Base-by-base conservation (phyloP, 2,329 filamentous ascomycete species). In the Aspergillus sp. region DNA sequence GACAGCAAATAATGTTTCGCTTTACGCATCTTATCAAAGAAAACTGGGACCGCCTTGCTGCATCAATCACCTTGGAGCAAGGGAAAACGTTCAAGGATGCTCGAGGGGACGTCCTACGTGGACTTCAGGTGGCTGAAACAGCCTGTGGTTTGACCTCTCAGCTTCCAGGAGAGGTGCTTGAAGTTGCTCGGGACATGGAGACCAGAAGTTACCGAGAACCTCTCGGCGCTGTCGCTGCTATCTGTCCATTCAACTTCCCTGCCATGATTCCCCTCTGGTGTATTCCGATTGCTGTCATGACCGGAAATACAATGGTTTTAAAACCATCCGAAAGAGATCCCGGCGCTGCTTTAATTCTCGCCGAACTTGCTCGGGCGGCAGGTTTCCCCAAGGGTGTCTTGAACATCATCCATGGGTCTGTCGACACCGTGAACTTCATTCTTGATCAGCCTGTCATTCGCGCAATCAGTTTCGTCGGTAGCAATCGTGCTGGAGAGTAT, bases 191-290 rank as follows among this genome's bases (percentile, higher is more conserved):
- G 68, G 79, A 83, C 55, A 83, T 83, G 79, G 79, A 83, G 65
- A 83, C 79, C 7, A 67, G 79, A 48, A 79, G 72, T 42, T 83
- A 83, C 62, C 71, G 74, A 41, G 79, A 82, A 64, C 79, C 79
- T 40, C 62, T 83, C 49, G 79, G 79, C 47, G 74, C 82, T 29
- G 75, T 79, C 31, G 77, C 78, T 33, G 77, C 78, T 44, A 82
- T 82, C 51, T 82, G 78, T 66, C 78, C 78, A 5, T 82, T 82
- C 62, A 82, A 82, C 67, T 82, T 82, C 66, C 78, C 79, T 31
- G 79, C 79, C 48, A 83, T 83, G 79, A 82, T 83, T 63, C 79
- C 79, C 7, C 69, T 82, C 5, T 83, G 79, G 79, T 78, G 71
- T 27, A 78, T 82, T 34, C 79, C 79, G 5, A 73, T 81, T 43